Base-by-base conservation (phyloP, 805 yeast species). In the Saturnispora saitoi region DNA sequence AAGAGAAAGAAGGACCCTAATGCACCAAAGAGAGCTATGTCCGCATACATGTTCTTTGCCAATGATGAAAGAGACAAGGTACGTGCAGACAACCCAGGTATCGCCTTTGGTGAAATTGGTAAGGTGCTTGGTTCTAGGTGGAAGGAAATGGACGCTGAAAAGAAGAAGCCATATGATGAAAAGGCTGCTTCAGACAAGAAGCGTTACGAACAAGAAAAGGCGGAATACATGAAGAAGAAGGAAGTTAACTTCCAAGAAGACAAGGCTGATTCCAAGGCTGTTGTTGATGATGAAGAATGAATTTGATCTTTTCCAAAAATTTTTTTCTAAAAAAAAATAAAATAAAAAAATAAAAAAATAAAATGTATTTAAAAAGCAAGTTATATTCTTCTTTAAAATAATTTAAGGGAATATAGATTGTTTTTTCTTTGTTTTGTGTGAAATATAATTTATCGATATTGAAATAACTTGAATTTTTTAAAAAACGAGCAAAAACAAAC, bases 31-130 rank as follows among this genome's bases (percentile, higher is more conserved):
- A 87, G 98, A 72, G 88, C 97, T 24, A 75, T 93, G 67, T 88
- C 97, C 52, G 96, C 98, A 44, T 93, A 91, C 82, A 90, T 93
- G 98, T 91, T 87, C 80, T 93, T 90, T 66, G 98, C 99, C 61
- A 89, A 88, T 68, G 97, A 89, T 65, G 86, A 86, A 78, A 90
- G 99, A 77, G 97, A 91, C 71, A 79, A 81, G 56, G 96, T 93
- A 58, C 82, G 95, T 69, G 82, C 91, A 54, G 98, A 90, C 69
- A 88, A 91, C 78, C 97, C 98, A 62, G 96, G 95, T 67, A 86
- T 90, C 60, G 72, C 90, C 39, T 93, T 93, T 64, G 99, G 95
- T 58, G 95, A 89, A 73, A 91, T 93, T 57, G 98, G 98, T 66
- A 88, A 84, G 71, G 69, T 88, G 53, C 80, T 93, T 63, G 99